Evolutionary conservation across 148 eudicot genomes (phyloP).

Genomic region (Rhododendron ovatum): DNA sequence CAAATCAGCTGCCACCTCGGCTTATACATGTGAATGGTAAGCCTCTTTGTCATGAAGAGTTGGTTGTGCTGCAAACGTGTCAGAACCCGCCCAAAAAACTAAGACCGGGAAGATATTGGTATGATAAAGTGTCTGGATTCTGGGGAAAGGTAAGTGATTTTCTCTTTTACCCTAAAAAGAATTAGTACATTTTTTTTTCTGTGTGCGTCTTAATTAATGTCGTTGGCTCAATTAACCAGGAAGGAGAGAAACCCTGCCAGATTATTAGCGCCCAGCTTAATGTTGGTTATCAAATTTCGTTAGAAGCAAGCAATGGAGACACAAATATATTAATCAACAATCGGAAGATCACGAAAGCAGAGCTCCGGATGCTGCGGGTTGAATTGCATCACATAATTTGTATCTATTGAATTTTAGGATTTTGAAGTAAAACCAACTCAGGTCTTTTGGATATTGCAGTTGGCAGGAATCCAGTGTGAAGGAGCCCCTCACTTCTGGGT

Average conservation of each 20-base stretch:
- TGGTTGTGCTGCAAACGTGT: slow-evolving; percentile 46
- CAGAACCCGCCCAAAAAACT: slow-evolving; percentile 63
- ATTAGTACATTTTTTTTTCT: not conserved
- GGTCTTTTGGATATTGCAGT: slow-evolving; percentile 38
- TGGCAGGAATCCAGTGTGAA: slow-evolving; percentile 54
- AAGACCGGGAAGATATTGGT: slow-evolving; percentile 81
- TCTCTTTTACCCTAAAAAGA: not conserved
- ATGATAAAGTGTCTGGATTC: slow-evolving; percentile 72
- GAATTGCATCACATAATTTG: not conserved
- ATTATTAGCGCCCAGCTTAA: slow-evolving; percentile 53
- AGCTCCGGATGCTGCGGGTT: slow-evolving; percentile 63
- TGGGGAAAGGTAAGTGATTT: slow-evolving; percentile 81
- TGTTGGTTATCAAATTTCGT: slow-evolving; percentile 41
- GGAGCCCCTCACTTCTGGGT: slow-evolving; percentile 65
- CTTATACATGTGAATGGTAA: slow-evolving; percentile 54
- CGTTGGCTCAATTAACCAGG: slow-evolving; percentile 42
- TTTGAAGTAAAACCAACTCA: not conserved
- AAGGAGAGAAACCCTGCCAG: slow-evolving; percentile 73
- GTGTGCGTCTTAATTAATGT: not conserved
- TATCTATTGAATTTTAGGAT: not conserved
- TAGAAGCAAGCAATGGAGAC: slow-evolving; percentile 69
- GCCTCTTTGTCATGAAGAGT: slow-evolving; percentile 46
- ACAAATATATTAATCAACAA: slow-evolving; percentile 46
- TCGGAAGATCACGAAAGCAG: slow-evolving; percentile 59
- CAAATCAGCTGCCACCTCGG: slow-evolving; percentile 55